Evolutionary conservation across 306 rosid genomes (phyloP), one percentile per base, ranked within the genome.

Genomic region (Rubus idaeus): DNA sequence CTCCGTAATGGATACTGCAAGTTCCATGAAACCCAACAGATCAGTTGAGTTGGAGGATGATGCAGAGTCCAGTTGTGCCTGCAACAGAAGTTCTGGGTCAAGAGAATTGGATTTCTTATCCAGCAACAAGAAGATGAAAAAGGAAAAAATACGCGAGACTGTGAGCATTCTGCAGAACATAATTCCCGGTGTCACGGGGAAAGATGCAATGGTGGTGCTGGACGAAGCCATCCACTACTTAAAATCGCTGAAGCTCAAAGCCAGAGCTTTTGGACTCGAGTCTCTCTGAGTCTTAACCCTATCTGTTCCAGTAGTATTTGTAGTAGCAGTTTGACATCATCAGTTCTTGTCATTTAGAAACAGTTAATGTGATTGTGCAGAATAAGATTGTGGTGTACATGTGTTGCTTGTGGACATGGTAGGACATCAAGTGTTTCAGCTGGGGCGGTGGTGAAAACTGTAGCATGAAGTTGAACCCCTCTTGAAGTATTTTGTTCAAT

Each of bases 141-240:
- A 83, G 61, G 98, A 95, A 23, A 95, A 84, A 83, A 89, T 96
- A 61, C 90, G 87, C 0, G 89, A 88, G 30, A 91, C 91, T 30
- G 87, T 96, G 2, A 83, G 88, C 77, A 74, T 92, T 80, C 87
- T 96, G 71, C 94, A 89, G 70, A 75, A 88, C 83, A 83, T 96
- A 61, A 90, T 96, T 62, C 99, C 99, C 1, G 92, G 88, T 26
- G 92, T 90, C 14, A 81, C 80, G 66, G 98, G 87, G 70, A 91
- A 87, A 87, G 94, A 86, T 26, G 86, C 96, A 5, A 70, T 91
- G 5, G 86, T 77, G 80, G 97, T 96, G 75, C 87, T 96, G 0
- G 99, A 92, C 21, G 93, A 96, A 80, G 96, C 99, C 21, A 96
- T 96, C 53, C 79, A 52, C n/a, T 89, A 90, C 88, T 85, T 95